phyloP scores from a whole-genome alignment of 2,329 filamentous ascomycete species.

The Thyridium curvatum region DNA sequence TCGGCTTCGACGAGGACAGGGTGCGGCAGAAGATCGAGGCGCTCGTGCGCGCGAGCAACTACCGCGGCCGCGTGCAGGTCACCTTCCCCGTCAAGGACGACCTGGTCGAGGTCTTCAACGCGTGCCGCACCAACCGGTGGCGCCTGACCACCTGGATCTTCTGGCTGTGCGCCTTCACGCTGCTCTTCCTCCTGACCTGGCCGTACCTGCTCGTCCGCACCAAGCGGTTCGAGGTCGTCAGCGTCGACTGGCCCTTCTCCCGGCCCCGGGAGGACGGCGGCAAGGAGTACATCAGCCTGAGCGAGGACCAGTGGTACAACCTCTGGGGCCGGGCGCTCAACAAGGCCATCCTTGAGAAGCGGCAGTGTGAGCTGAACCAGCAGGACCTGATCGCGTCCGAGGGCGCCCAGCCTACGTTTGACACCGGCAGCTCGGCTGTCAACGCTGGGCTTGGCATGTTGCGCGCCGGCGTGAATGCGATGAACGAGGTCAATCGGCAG shows the following conservation, averaged over 20 bases:
- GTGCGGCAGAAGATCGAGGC: slow-evolving; percentile 45
- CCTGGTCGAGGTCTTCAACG: slow-evolving; percentile 57
- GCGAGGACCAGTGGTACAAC: slow-evolving; percentile 55
- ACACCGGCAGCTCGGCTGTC: slow-evolving; percentile 30
- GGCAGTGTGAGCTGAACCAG: slow-evolving; percentile 49
- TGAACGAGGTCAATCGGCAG: slow-evolving; percentile 46
- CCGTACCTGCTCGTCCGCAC: slow-evolving; percentile 63
- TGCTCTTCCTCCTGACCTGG: slow-evolving; percentile 66
- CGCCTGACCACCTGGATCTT: slow-evolving; percentile 57
- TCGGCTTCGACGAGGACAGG: slow-evolving; percentile 52
- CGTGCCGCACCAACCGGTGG: slow-evolving; percentile 56
- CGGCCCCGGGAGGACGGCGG: slow-evolving; percentile 21
- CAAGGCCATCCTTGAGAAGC: slow-evolving; percentile 51
- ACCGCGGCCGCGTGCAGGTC: slow-evolving; percentile 55
- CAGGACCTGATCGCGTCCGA: slow-evolving; percentile 43
- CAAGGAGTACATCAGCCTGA: slow-evolving; percentile 45
- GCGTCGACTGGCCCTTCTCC: slow-evolving; percentile 55
- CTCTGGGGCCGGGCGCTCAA: slow-evolving; percentile 56
- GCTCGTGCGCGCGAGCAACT: slow-evolving; percentile 60
- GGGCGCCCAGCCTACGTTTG: slow-evolving; percentile 27
- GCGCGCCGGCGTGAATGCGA: slow-evolving; percentile 41
- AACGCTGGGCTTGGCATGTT: slow-evolving; percentile 35
- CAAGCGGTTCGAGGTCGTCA: slow-evolving; percentile 58
- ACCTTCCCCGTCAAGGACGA: slow-evolving; percentile 52
- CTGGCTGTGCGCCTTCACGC: slow-evolving; percentile 59